Percentiles rank a stretch among this genome's conserved stretches.
phyloP scores from a whole-genome alignment of 2,329 filamentous ascomycete genomes.

The Colletotrichum nymphaeae region DNA sequence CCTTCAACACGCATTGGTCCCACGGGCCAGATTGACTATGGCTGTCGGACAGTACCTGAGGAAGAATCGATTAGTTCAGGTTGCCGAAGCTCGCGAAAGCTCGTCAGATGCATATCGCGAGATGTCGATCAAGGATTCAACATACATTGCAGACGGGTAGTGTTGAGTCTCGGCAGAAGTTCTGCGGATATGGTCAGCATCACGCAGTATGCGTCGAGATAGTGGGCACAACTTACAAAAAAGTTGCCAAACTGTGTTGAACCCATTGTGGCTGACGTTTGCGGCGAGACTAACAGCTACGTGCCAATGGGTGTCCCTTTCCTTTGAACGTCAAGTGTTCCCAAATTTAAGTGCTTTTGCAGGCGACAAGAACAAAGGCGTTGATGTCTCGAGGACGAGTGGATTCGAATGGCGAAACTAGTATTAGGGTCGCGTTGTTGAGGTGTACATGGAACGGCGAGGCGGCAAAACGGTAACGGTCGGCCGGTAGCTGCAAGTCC shows the following conservation, averaged over 20 bases:
- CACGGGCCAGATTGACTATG: constrained; percentile 70
- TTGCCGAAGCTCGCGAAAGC: background rate
- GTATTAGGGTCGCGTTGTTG: background rate
- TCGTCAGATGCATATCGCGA: constrained; percentile 17
- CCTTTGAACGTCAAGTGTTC: background rate
- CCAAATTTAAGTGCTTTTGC: background rate
- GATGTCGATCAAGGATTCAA: constrained; percentile 50
- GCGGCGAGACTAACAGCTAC: background rate
- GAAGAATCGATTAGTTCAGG: constrained; percentile 47
- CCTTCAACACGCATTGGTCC: constrained; percentile 79
- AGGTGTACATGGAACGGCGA: background rate
- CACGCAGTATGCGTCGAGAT: background rate
- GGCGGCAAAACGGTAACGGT: background rate
- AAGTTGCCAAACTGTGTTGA: constrained; percentile 73
- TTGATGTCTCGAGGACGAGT: background rate
- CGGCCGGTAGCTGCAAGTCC: background rate
- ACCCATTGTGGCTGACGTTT: constrained; percentile 58
- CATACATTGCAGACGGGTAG: constrained; percentile 87
- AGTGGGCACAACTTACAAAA: constrained; percentile 54
- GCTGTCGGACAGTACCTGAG: constrained; percentile 71
- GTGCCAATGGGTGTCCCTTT: background rate
- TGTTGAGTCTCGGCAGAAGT: constrained; percentile 87
- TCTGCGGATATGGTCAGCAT: constrained; percentile 55
- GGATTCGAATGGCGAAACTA: background rate
- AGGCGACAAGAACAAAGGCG: background rate